Base-by-base conservation (phyloP, 2,329 filamentous ascomycete species). In the Colletotrichum noveboracense region DNA sequence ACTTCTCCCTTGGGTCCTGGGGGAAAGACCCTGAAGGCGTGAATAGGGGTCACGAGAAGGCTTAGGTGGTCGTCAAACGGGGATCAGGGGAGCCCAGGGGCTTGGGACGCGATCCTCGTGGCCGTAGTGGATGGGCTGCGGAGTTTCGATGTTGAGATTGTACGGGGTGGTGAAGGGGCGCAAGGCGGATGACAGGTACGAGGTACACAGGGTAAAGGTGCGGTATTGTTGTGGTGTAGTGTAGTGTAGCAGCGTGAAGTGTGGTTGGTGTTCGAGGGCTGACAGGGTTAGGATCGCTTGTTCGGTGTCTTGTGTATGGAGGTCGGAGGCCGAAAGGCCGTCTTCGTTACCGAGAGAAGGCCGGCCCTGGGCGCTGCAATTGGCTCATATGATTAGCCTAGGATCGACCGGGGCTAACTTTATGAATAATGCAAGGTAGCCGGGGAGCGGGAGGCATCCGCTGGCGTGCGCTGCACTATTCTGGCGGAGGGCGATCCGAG, bases 271-370 rank as follows among this genome's bases (percentile, higher is more conserved):
- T 55, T 34, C 48, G 36, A 34, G 26, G 68, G 26, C n/a, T 48
- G n/a, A 16, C 60, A 66, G 55, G 66, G 52, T 10, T 65, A 16
- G 21, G 60, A 7, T 73, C 21, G 58, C 32, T 38, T 65, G 13
- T 48, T 67, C 71, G 71, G 70, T 60, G 56, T 48, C 58, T 73
- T 65, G 64, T 9, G 36, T 48, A 60, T 62, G 28, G n/a, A 56
- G 36, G 60, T 74, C 70, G 74, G 71, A 76, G 71, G 71, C 74
- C 74, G 74, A 76, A 76, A 76, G 30, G 71, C 74, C 74, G 73
- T 64, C 28, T 58, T 72, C 13, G 74, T 74, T 61, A 43, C 74
- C 74, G 66, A 76, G 32, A 75, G 60, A 66, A 30, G 48, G 52
- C 52, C 21, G 66, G 18, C 14, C 7, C 8, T 28, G 56, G 43